Percentiles rank a stretch among this genome's conserved stretches.
These are phyloP conservation scores for Camelina neglecta DNA, from an alignment of 345 rosid species.

Conservation along the genomic window DNA sequence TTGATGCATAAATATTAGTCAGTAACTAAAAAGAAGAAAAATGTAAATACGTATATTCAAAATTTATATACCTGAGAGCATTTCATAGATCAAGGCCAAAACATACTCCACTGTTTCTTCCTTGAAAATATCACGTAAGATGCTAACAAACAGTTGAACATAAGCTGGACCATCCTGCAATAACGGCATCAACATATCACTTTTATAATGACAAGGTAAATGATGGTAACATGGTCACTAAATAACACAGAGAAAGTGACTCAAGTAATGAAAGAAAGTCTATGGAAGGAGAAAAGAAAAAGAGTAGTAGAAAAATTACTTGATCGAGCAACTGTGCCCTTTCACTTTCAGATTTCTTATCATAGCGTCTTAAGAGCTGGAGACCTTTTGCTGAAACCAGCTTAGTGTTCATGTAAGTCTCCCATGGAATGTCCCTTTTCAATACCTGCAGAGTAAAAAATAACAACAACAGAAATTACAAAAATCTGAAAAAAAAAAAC, in stretches of 20 bases:
- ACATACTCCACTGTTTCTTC: conserved; percentile 99
- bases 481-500: background rate
- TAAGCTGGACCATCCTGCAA: conserved; percentile 97
- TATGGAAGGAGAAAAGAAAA: background rate
- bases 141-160: conserved; percentile 81
- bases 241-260: conserved; percentile 13
- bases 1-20: conserved; percentile 32
- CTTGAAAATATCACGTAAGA: conserved; percentile 83
- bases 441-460: conserved; percentile 58
- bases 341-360: conserved; percentile 73
- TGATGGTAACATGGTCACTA: background rate
- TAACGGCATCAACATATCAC: conserved; percentile 29
- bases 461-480: conserved; percentile 23
- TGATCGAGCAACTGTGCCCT: conserved; percentile 89
- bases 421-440: conserved; percentile 98
- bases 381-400: conserved; percentile 85
- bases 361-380: conserved; percentile 87
- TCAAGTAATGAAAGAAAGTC: conserved; percentile 1
- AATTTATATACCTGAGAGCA: conserved; percentile 70
- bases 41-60: background rate
- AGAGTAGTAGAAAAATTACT: conserved; percentile 50
- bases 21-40: conserved; percentile 3
- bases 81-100: conserved; percentile 87
- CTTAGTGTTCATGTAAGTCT: conserved; percentile 94
- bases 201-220: background rate